Conservation (phyloP, 73 alveolate species). For the Tetrahymena malaccensis region DNA sequence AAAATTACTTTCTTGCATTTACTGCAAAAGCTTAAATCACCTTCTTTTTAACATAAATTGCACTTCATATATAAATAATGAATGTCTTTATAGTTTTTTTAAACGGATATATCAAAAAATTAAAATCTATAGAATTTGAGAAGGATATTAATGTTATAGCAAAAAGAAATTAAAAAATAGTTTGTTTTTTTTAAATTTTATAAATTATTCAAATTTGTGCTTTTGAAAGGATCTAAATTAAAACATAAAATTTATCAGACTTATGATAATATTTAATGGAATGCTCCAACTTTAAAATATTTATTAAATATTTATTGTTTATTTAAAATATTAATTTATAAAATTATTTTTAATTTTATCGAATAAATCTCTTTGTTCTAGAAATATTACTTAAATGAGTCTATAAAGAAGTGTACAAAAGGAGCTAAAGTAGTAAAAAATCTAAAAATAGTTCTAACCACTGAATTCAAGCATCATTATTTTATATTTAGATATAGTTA, state of each 20-base stretch:
- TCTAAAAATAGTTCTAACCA: background rate
- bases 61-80: background rate
- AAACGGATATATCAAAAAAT: background rate
- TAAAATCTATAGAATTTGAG: background rate
- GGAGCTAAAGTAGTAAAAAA: background rate
- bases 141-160: background rate
- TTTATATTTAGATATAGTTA: background rate
- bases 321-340: no score
- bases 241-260: background rate
- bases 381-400: background rate
- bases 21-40: background rate
- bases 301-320: no score
- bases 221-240: background rate
- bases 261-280: background rate
- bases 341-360: background rate
- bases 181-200: no score
- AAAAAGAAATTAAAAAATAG: no score
- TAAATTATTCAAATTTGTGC: no score
- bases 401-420: no score
- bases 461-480: background rate
- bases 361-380: background rate
- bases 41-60: background rate
- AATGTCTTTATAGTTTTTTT: background rate
- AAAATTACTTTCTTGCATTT: background rate
- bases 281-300: background rate